Evolutionary conservation across 2,329 filamentous ascomycete species (phyloP).

Genomic region (Xylariomycetidae sp.): DNA sequence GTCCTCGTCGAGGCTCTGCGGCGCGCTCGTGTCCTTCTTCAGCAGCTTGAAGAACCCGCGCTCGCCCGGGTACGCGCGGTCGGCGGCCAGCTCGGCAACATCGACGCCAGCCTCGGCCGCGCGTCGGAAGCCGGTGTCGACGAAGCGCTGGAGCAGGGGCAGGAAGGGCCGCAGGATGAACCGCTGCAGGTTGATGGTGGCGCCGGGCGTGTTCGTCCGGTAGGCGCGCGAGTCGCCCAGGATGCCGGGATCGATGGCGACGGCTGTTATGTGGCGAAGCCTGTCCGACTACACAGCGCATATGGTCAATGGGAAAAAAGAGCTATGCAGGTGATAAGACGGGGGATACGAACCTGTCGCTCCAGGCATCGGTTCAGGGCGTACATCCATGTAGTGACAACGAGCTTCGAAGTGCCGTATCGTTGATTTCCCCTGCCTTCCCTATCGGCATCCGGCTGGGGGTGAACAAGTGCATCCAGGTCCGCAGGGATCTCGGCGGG

Average conservation of each 20-base stretch:
- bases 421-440: slow-evolving; percentile 35
- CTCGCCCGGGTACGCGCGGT: slow-evolving; percentile 20
- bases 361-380: slow-evolving; percentile 29
- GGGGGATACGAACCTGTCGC: slow-evolving; percentile 4
- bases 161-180: slow-evolving; percentile 16
- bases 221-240: slow-evolving; percentile 14
- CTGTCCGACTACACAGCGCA: background rate
- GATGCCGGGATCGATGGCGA: slow-evolving; percentile 3
- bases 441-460: slow-evolving; percentile 19
- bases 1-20: slow-evolving; percentile 24
- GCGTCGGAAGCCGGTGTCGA: slow-evolving; percentile 25
- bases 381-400: slow-evolving; percentile 32
- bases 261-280: slow-evolving; percentile 3
- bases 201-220: slow-evolving; percentile 21
- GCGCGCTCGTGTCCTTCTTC: slow-evolving; percentile 24
- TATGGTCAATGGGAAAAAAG: background rate
- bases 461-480: slow-evolving; percentile 31
- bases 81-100: slow-evolving; percentile 9
- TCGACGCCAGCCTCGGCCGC: slow-evolving; percentile 19
- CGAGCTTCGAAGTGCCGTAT: slow-evolving; percentile 36
- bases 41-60: slow-evolving; percentile 30
- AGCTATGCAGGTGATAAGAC: background rate
- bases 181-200: slow-evolving; percentile 16
- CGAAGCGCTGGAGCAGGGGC: slow-evolving; percentile 20
- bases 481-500: slow-evolving; percentile 29